Percentiles rank a stretch among this genome's conserved stretches.
Evolutionary conservation across 2,329 filamentous ascomycete genomes (phyloP).

Genomic region (Talaromyces piceae): DNA sequence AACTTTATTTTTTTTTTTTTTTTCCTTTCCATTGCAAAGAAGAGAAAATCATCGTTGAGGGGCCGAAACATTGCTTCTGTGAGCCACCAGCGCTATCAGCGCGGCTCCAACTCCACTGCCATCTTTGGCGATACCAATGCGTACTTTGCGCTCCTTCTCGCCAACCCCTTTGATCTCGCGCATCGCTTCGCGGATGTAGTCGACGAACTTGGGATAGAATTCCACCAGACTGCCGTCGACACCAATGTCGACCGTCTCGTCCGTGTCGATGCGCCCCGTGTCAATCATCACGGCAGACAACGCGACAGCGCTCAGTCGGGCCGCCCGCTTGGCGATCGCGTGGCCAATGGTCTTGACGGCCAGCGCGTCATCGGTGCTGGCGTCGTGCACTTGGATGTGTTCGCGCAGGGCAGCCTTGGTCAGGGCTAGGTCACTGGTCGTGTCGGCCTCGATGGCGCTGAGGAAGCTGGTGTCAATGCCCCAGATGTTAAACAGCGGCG

Average conservation of each 20-base stretch:
- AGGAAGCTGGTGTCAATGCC: conserved; percentile 86
- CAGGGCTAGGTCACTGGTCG: conserved; percentile 60
- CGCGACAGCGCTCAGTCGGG: conserved; percentile 78
- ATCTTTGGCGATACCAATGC: conserved; percentile 95
- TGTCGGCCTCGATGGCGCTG: conserved; percentile 77
- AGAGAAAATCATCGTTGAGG: neutral
- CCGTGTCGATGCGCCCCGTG: conserved; percentile 61
- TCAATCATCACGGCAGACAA: conserved; percentile 78
- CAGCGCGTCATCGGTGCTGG: conserved; percentile 75
- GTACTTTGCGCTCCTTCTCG: conserved; percentile 72
- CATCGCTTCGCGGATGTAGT: conserved; percentile 78
- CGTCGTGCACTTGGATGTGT: conserved; percentile 65
- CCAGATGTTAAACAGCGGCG: conserved; percentile 70
- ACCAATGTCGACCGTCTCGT: conserved; percentile 77
- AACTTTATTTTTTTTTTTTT: too few species aligned
- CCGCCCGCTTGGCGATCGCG: conserved; percentile 81
- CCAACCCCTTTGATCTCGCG: conserved; percentile 71
- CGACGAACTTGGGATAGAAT: conserved; percentile 88
- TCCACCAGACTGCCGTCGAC: conserved; percentile 93
- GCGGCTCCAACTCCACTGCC: conserved; percentile 93
- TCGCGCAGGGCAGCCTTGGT: conserved; percentile 73
- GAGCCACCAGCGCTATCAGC: conserved; percentile 84
- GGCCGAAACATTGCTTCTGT: conserved; percentile 28
- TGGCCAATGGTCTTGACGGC: conserved; percentile 77
- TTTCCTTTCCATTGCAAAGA: too few species aligned